Base-by-base conservation (phyloP, 2,329 filamentous ascomycete species). In the Lasiodiplodia theobromae region DNA sequence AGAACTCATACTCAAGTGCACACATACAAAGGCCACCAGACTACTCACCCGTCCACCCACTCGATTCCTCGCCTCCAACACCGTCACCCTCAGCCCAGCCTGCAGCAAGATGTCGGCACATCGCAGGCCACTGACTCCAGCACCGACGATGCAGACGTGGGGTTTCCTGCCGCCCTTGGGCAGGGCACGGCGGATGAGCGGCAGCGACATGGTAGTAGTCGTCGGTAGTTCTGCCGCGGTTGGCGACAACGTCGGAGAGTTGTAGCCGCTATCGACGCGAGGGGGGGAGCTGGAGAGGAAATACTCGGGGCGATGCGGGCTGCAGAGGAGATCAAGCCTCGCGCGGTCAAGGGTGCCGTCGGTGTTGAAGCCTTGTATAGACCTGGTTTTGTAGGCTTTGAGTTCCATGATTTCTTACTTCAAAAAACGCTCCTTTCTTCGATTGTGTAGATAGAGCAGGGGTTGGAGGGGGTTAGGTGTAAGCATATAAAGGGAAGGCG, bases 91-190 rank as follows among this genome's bases (percentile, higher is more conserved):
- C 73, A 90, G 88, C 18, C 89, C 90, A 75, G 88, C 83, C 67
- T 86, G 84, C 2, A 92, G 79, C 0, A 94, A 80, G 2, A 92
- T 77, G 71, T 92, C 89, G 65, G 91, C 90, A 74, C 89, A 91
- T 71, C 90, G 85, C n/a, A 94, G 82, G 0, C 91, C 91, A 6
- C 91, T 85, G 31, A 93, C 82, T 5, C 91, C 91, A 49, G 89
- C 91, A 21, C 91, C 91, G 49, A 94, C 80, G n/a, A 94, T 82
- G 38, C 87, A 88, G 51, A 93, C 79, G 70, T 88, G 88, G 8
- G 86, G 86, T 54, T 74, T 78, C 66, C 77, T 79, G 76, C 78
- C 79, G 76, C 78, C 80, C 12, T n/a, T 21, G n/a, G 71, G 69
- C 28, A 74, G 72, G 21, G 72, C 70, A 70, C 77, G 74, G 12